These are phyloP conservation scores for Fusarium gaditjirri DNA, from an alignment of 2,329 filamentous ascomycete genomes.

Conservation along the genomic window DNA sequence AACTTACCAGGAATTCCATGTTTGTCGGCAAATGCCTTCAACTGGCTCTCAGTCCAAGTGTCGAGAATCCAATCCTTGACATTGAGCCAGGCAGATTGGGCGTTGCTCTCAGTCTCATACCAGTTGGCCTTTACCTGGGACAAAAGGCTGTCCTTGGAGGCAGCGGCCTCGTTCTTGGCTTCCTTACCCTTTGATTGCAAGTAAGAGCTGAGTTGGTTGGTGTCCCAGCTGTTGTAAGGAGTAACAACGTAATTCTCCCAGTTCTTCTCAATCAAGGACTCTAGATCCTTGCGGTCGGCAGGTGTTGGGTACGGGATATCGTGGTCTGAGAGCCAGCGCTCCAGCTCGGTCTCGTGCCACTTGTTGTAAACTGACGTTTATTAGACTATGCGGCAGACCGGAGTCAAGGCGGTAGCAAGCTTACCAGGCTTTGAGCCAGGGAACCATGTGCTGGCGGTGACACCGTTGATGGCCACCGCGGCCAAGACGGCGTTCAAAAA, in stretches of 20 bases:
- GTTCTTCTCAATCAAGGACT: slow-evolving; percentile 87
- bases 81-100: slow-evolving; percentile 75
- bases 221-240: slow-evolving; percentile 83
- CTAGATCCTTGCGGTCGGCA: slow-evolving; percentile 93
- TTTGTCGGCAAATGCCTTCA: slow-evolving; percentile 93
- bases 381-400: background rate
- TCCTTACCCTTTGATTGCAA: slow-evolving; percentile 77
- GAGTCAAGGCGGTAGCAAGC: slow-evolving; percentile 44
- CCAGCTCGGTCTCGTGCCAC: slow-evolving; percentile 97
- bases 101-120: slow-evolving; percentile 82
- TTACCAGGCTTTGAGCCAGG: slow-evolving; percentile 78
- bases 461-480: slow-evolving; percentile 75
- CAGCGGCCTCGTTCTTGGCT: slow-evolving; percentile 71
- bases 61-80: slow-evolving; percentile 95
- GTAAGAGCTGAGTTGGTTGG: slow-evolving; percentile 73
- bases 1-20: slow-evolving; percentile 77
- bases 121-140: slow-evolving; percentile 76
- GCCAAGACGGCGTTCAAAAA: slow-evolving; percentile 76
- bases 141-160: slow-evolving; percentile 75
- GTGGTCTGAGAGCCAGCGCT: slow-evolving; percentile 95
- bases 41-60: slow-evolving; percentile 91
- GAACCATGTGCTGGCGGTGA: slow-evolving; percentile 84
- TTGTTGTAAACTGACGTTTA: slow-evolving; percentile 86
- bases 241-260: slow-evolving; percentile 82
- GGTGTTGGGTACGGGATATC: slow-evolving; percentile 90